Evolutionary conservation across 768 basidiomycete genomes (phyloP), one percentile per base, ranked within the genome.

Genomic region (Boletus sp.): DNA sequence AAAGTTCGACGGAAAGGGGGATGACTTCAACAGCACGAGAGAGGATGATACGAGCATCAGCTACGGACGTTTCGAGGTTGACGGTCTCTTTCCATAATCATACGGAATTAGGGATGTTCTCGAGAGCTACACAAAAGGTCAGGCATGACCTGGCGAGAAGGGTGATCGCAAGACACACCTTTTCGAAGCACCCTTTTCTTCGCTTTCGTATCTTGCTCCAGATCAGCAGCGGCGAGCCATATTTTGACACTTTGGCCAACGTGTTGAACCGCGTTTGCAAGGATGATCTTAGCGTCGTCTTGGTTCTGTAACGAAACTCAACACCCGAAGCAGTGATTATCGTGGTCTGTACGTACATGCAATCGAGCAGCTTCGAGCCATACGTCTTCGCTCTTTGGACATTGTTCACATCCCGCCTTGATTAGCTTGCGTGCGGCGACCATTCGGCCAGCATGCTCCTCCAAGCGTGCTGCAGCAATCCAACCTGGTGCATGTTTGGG

Each of bases 11-110:
- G 0, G 93, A 95, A 19, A 89, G 83, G 0, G 97, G 97, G 27
- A 98, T 93, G 35, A 98, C 93, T 72, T 98, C 96, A 9, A 98
- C 97, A 0, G 97, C 97, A 32, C 96, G 88, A 1, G 91, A 82
- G 21, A 98, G 85, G 17, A 98, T 80, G 58, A 97, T 87, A 5
- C 93, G 87, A 2, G 96, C 97, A 62, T 99, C 97, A 1, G 84
- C 79, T 0, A 88, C 83, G 30, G 90, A 90, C 21, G 86, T 80
- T 74, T 99, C 97, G 17, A 99, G 84, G 65, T 97, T 98, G 63
- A 99, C 95, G 0, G 93, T 93, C 70, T 97, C 93, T 68, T 98
- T 98, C 97, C 97, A 98, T 10, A 99, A 75, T 11, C 91, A 85
- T 44, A 98, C 93, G 0, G 96, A 98, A 64, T 95, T 98, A 2